These are phyloP conservation scores for Metschnikowia amazonensis DNA, from an alignment of 805 yeast genomes.

Conservation along the genomic window DNA sequence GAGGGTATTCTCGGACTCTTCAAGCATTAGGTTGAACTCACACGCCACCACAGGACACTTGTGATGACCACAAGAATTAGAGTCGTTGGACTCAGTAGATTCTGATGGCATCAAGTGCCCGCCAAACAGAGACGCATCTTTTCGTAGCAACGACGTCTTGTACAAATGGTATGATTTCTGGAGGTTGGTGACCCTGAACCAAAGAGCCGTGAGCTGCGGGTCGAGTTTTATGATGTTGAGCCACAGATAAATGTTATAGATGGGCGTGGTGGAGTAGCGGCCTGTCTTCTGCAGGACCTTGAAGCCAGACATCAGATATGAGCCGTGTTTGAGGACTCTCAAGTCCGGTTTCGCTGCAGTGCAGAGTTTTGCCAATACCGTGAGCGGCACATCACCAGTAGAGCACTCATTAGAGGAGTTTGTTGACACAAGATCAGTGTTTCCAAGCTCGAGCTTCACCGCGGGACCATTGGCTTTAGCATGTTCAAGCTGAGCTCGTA, in stretches of 20 bases:
- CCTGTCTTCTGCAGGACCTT: neutral
- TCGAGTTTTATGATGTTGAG: constrained; percentile 36
- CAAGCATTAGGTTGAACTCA: constrained; percentile 36
- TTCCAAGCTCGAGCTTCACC: neutral
- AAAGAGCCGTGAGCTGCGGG: constrained; percentile 37
- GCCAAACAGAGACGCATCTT: neutral
- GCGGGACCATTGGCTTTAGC: neutral
- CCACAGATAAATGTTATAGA: constrained; percentile 35
- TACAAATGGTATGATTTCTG: constrained; percentile 39
- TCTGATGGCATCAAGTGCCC: neutral
- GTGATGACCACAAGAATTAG: constrained; percentile 13
- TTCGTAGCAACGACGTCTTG: constrained; percentile 24
- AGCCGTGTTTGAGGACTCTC: constrained; percentile 19
- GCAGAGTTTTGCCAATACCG: constrained; percentile 23
- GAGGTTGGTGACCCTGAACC: constrained; percentile 39
- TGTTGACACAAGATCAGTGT: neutral
- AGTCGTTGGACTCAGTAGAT: constrained; percentile 12
- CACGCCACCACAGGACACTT: constrained; percentile 41
- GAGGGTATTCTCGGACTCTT: constrained; percentile 16
- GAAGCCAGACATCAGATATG: constrained; percentile 14
- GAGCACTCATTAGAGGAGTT: neutral
- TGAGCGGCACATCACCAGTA: constrained; percentile 4
- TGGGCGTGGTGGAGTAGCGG: constrained; percentile 4
- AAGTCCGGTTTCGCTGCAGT: constrained; percentile 11
- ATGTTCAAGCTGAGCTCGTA: constrained; percentile 12